phyloP scores from a whole-genome alignment of 2,329 filamentous ascomycete species.

The Achaetomium macrosporum region DNA sequence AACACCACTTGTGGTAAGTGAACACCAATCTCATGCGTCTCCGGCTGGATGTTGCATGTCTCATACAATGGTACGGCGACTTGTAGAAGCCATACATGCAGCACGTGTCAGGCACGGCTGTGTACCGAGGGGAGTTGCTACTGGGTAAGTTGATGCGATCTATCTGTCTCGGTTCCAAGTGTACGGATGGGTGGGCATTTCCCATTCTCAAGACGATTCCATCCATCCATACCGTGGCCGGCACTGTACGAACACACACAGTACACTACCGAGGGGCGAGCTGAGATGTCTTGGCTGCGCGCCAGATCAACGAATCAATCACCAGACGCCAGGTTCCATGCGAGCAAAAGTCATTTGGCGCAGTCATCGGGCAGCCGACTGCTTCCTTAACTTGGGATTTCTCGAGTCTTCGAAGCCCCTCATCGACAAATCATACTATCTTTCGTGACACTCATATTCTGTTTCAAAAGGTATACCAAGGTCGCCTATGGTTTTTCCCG shows the following conservation, averaged over 20 bases:
- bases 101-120: neutral
- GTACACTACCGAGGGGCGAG: constrained; percentile 7
- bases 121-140: neutral
- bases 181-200: neutral
- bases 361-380: neutral
- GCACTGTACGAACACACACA: constrained; percentile 3
- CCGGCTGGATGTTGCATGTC: constrained; percentile 19
- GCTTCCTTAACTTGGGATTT: too few relatives aligned
- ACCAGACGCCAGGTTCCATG: neutral
- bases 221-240: neutral
- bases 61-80: constrained; percentile 1
- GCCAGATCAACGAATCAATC: constrained; percentile 22
- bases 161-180: neutral
- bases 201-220: too few relatives aligned
- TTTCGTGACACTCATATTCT: neutral
- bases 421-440: neutral
- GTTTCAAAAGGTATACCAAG: neutral
- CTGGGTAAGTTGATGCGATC: neutral
- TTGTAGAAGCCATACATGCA: too few relatives aligned
- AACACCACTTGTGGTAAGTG: neutral
- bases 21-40: neutral
- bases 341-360: neutral
- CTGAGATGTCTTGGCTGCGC: constrained; percentile 18
- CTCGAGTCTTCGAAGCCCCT: neutral
- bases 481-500: neutral